Base-by-base conservation (phyloP, 495 filamentous ascomycete genomes). In the Coniosporium apollinis region DNA sequence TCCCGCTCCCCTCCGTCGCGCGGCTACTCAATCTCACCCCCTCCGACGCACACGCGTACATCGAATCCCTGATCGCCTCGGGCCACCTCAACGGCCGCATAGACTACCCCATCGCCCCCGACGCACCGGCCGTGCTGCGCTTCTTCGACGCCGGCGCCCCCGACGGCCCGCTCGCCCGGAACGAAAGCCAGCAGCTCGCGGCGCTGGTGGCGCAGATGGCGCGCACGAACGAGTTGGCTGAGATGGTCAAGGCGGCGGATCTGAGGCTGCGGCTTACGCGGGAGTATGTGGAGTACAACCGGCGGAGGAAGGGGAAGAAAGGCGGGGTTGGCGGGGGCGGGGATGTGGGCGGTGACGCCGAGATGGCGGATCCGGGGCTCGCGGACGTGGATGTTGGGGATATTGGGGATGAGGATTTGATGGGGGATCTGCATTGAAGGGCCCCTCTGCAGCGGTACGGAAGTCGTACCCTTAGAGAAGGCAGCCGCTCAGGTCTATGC, bases 321-420 rank as follows among this genome's bases (percentile, higher is more conserved):
- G 36, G 20, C 5, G 18, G 30, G 34, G 11, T 44, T 44, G 10
- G 41, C 36, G 19, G 43, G 47, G 47, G 44, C 43, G 21, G 30
- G 22, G 22, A 33, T 34, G 30, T 48, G 45, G 48, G 49, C 36
- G 22, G 36, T 4, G 44, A 47, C 21, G 41, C 4, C 29, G 54
- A 51, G n/a, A 33, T 38, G 20, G 32, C 37, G 37, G 54, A 49
- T 14, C 41, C 38, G 19, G 30, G 7, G 25, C 8, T 9, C n/a
- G 26, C 10, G 8, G 35, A 6, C 5, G 18, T n/a, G 10, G 15
- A 35, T 24, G 33, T 5, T 8, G 33, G 33, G 19, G 19, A 10
- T 35, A 28, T 33, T 22, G 43, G 36, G 3, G 56, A 56, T 1
- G 56, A 57, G 40, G 56, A 57, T 38, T 45, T 59, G 14, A 57